Conservation (phyloP, 2,329 filamentous ascomycete genomes). For the Geoglossum cookeanum region DNA sequence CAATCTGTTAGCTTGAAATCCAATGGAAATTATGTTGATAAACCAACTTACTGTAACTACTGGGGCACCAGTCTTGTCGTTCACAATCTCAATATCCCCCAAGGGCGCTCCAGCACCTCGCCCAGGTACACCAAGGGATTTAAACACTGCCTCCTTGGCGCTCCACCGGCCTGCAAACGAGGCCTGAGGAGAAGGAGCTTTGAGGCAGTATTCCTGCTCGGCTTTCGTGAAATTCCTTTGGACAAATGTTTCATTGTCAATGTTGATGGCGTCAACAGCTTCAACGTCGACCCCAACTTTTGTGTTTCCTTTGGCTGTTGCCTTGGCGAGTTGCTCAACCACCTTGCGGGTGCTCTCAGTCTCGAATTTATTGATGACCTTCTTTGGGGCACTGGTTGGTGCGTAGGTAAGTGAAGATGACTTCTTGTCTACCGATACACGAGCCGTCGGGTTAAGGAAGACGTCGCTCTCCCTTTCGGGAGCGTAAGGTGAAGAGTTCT, state of each 20-base stretch:
- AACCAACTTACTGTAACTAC: slow-evolving; percentile 54
- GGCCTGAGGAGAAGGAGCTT: slow-evolving; percentile 60
- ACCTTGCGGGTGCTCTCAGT: slow-evolving; percentile 50
- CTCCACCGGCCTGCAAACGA: slow-evolving; percentile 93
- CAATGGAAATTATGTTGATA: no score
- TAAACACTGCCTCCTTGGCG: slow-evolving; percentile 97
- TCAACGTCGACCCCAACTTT: slow-evolving; percentile 92
- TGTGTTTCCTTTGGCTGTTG: slow-evolving; percentile 39
- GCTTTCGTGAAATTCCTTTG: slow-evolving; percentile 79
- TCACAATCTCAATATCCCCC: slow-evolving; percentile 85
- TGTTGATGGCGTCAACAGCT: slow-evolving; percentile 69
- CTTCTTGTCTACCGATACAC: slow-evolving; percentile 75
- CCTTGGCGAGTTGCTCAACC: slow-evolving; percentile 57
- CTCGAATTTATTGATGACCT: slow-evolving; percentile 36
- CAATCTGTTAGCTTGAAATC: slow-evolving; percentile 5
- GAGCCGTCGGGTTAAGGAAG: slow-evolving; percentile 84
- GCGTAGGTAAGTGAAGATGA: slow-evolving; percentile 59
- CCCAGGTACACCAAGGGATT: slow-evolving; percentile 73
- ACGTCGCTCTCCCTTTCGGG: slow-evolving; percentile 73
- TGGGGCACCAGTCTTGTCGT: slow-evolving; percentile 65
- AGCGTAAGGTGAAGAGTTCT: slow-evolving; percentile 75
- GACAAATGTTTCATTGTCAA: slow-evolving; percentile 84
- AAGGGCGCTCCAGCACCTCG: slow-evolving; percentile 76
- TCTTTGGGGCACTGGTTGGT: slow-evolving; percentile 42
- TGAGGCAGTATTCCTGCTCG: slow-evolving; percentile 74